These are phyloP conservation scores for Suillus bovinus DNA, from an alignment of 768 basidiomycete species.

Conservation along the genomic window DNA sequence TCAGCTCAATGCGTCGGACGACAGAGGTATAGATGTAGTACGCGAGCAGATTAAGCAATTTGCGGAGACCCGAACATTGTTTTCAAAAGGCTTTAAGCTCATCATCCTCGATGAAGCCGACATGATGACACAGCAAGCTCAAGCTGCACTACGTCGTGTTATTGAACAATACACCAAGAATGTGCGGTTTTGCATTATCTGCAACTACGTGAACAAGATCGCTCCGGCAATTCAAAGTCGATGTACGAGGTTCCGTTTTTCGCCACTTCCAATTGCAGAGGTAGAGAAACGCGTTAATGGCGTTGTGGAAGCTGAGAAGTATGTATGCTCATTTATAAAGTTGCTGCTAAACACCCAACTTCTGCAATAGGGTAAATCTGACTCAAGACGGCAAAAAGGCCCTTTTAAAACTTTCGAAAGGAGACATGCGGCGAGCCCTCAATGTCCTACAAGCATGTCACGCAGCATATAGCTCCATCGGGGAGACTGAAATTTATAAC, in stretches of 20 bases:
- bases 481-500: slow-evolving; percentile 91
- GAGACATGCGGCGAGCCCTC: slow-evolving; percentile 96
- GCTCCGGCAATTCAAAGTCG: slow-evolving; percentile 97
- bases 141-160: slow-evolving; percentile 93
- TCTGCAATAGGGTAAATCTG: slow-evolving; percentile 70
- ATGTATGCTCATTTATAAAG: slow-evolving; percentile 25
- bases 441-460: slow-evolving; percentile 98
- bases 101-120: slow-evolving; percentile 99
- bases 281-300: slow-evolving; percentile 79
- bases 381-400: slow-evolving; percentile 87
- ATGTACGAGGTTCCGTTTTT: slow-evolving; percentile 97
- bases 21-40: slow-evolving; percentile 97
- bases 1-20: slow-evolving; percentile 96
- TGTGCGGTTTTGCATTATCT: slow-evolving; percentile 98
- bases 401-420: slow-evolving; percentile 89
- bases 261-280: slow-evolving; percentile 82
- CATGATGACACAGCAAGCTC: slow-evolving; percentile 99
- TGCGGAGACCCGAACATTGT: slow-evolving; percentile 90
- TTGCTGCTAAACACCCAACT: slow-evolving; percentile 6
- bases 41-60: slow-evolving; percentile 99
- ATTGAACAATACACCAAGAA: slow-evolving; percentile 99
- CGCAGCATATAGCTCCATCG: slow-evolving; percentile 88
- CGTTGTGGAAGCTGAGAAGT: slow-evolving; percentile 88
- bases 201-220: slow-evolving; percentile 99
- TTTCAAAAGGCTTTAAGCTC: slow-evolving; percentile 93